phyloP scores from a whole-genome alignment of 2,329 filamentous ascomycete species.

The Colletotrichum navitas region DNA sequence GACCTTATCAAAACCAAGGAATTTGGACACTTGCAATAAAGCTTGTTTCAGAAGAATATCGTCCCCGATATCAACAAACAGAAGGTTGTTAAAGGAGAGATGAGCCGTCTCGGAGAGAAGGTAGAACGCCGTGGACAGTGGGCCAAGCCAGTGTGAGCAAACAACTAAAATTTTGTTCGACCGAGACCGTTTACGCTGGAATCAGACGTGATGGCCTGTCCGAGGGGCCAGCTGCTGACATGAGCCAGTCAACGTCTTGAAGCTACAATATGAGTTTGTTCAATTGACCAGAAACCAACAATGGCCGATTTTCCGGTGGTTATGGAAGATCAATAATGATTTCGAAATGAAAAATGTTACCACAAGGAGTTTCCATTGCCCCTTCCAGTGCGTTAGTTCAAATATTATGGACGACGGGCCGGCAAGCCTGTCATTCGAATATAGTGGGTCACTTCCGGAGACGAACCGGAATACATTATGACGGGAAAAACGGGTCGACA shows the following conservation, averaged over 20 bases:
- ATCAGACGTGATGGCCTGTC: not conserved
- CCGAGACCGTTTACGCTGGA: too few relatives aligned
- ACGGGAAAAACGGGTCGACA: not conserved
- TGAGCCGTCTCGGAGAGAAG: too few relatives aligned
- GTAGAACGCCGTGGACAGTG: too few relatives aligned
- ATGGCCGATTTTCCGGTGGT: not conserved
- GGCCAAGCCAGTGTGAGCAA: too few relatives aligned
- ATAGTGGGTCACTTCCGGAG: not conserved
- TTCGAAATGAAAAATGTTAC: not conserved
- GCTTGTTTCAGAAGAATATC: too few relatives aligned
- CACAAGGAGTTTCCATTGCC: not conserved
- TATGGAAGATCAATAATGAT: not conserved
- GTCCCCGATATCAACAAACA: too few relatives aligned
- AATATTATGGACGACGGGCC: not conserved
- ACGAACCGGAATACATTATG: not conserved
- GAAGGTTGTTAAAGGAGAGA: too few relatives aligned
- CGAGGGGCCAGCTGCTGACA: not conserved
- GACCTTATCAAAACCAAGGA: too few relatives aligned
- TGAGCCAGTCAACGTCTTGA: not conserved
- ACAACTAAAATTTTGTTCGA: rapidly evolving
- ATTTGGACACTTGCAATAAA: too few relatives aligned
- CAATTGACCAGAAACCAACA: not conserved
- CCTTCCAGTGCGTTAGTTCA: not conserved
- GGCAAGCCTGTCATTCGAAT: not conserved
- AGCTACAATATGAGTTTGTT: not conserved